Evolutionary conservation across 805 yeast species (phyloP).

Genomic region (Yamadazyma scolyti): DNA sequence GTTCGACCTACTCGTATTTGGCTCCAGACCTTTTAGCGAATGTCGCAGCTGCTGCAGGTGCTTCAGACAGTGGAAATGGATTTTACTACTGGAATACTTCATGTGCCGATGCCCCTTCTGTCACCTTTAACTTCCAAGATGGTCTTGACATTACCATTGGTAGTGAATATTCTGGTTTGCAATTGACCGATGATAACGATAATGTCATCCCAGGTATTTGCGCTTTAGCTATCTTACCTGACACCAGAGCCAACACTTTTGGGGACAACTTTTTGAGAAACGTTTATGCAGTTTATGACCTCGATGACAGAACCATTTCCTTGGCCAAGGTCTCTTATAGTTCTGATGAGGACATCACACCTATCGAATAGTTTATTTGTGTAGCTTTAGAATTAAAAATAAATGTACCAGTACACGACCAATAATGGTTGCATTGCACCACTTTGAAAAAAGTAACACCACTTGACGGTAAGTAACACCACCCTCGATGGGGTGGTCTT

Average conservation of each 20-base stretch:
- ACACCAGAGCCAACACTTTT: constrained; percentile 29
- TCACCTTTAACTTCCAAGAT: constrained; percentile 3
- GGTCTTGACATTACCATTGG: constrained; percentile 5
- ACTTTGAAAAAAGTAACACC: too few species aligned
- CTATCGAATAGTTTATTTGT: too few species aligned
- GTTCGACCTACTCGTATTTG: constrained; percentile 35
- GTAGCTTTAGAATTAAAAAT: too few species aligned
- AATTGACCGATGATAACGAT: constrained; percentile 5
- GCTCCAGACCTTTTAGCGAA: constrained; percentile 27
- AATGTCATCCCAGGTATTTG: not conserved
- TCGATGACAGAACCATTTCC: constrained; percentile 52
- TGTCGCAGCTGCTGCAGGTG: constrained; percentile 37
- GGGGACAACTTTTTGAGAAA: constrained; percentile 65
- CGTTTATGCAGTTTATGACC: constrained; percentile 62
- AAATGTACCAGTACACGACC: too few species aligned
- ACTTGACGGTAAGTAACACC: too few species aligned
- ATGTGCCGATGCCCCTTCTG: constrained; percentile 1
- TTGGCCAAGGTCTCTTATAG: constrained; percentile 35
- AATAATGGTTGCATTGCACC: not conserved
- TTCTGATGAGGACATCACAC: constrained; percentile 37
- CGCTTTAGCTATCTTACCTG: not conserved
- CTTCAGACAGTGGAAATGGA: constrained; percentile 12
- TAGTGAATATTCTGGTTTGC: too few species aligned
- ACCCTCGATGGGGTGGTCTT: too few species aligned
- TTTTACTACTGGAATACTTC: constrained; percentile 2